Percentiles rank a stretch among this genome's conserved stretches.
Evolutionary conservation across 306 rosid genomes (phyloP).

Genomic region (Pyrus bretschneideri): DNA sequence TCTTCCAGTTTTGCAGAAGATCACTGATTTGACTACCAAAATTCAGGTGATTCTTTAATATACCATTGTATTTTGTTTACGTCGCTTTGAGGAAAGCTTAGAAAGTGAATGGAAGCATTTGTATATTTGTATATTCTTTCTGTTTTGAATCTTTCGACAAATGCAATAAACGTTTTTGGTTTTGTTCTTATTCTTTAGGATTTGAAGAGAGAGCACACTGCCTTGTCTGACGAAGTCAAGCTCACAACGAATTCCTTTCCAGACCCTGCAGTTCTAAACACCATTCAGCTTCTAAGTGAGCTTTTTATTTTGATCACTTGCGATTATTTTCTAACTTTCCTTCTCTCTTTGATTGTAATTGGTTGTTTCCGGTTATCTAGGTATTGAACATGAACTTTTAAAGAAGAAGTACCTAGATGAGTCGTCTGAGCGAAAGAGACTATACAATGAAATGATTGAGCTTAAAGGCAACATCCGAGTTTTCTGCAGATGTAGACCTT

Average conservation of each 20-base stretch:
- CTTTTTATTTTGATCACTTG: constrained; percentile 5
- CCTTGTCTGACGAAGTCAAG: constrained; percentile 53
- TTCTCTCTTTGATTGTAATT: not conserved
- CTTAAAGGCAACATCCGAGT: constrained; percentile 88
- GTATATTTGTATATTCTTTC: not conserved
- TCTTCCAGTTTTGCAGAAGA: constrained; percentile 75
- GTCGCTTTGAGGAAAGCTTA: not conserved
- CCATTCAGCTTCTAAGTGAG: constrained; percentile 66
- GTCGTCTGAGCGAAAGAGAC: constrained; percentile 62
- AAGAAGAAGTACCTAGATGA: constrained; percentile 69
- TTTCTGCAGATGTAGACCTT: constrained; percentile 93
- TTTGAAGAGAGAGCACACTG: constrained; percentile 60
- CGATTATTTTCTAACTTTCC: not conserved
- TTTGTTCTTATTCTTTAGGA: constrained; percentile 27
- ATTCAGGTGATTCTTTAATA: constrained; percentile 45
- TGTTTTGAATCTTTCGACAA: not conserved
- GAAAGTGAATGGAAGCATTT: not conserved
- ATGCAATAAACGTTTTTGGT: not conserved
- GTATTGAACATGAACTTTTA: constrained; percentile 63
- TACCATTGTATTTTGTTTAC: not conserved
- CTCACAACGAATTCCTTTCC: constrained; percentile 45
- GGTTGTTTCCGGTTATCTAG: constrained; percentile 29
- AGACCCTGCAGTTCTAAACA: constrained; percentile 45
- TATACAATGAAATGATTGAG: constrained; percentile 89
- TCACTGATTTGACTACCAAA: constrained; percentile 49